Evolutionary conservation across 768 basidiomycete species (phyloP).

Genomic region (Lentinula lateritia): DNA sequence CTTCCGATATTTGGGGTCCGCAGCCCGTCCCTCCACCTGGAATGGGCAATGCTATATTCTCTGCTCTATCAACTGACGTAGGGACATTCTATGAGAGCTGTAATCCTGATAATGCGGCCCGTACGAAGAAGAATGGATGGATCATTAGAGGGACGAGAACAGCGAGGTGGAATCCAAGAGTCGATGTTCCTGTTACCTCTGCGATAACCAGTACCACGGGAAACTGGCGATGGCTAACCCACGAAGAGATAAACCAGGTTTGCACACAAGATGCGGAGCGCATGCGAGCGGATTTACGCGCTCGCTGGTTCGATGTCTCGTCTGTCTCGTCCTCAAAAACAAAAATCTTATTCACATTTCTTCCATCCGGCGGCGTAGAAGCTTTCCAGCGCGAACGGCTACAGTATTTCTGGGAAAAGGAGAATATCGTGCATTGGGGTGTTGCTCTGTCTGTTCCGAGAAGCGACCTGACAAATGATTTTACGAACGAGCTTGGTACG

Average conservation of each 20-base stretch:
- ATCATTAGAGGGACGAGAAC: slow-evolving; percentile 26
- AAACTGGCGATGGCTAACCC: slow-evolving; percentile 30
- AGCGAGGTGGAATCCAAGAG: slow-evolving; percentile 33
- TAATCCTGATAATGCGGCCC: slow-evolving; percentile 25
- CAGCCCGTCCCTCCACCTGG: slow-evolving; percentile 30
- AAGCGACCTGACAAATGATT: neutral
- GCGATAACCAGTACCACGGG: slow-evolving; percentile 6
- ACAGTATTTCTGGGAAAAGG: slow-evolving; percentile 4
- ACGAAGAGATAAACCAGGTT: slow-evolving; percentile 27
- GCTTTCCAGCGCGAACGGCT: slow-evolving; percentile 32
- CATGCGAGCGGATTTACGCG: slow-evolving; percentile 26
- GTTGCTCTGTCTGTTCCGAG: neutral
- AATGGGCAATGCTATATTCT: slow-evolving; percentile 38
- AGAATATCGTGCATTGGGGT: slow-evolving; percentile 1
- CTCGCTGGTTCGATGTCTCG: slow-evolving; percentile 13
- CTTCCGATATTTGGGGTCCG: slow-evolving; percentile 39
- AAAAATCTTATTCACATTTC: slow-evolving; percentile 20
- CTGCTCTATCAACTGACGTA: slow-evolving; percentile 49
- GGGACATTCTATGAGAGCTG: slow-evolving; percentile 41
- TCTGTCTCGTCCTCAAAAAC: slow-evolving; percentile 4
- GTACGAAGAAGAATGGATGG: slow-evolving; percentile 34
- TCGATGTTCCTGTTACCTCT: neutral
- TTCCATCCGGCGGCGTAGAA: slow-evolving; percentile 43
- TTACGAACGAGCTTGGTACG: neutral
- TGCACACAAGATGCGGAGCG: slow-evolving; percentile 34